These are phyloP conservation scores for Mortierella sp. DNA, from an alignment of 371 early-diverging fungal genomes.

Conservation along the genomic window DNA sequence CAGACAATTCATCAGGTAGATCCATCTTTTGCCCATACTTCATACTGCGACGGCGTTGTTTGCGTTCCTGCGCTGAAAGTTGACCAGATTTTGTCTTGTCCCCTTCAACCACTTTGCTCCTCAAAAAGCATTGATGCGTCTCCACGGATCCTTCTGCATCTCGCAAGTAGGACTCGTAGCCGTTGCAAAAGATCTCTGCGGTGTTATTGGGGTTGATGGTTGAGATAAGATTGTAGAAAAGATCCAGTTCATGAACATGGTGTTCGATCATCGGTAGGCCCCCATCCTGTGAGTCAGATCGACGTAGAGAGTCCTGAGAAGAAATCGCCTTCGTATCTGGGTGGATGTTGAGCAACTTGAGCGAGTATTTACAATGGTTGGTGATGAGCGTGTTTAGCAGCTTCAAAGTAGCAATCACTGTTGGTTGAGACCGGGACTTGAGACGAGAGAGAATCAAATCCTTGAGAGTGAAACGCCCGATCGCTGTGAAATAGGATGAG, in stretches of 20 bases:
- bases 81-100: slow-evolving; percentile 22
- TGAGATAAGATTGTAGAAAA: slow-evolving; percentile 76
- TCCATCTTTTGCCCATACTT: slow-evolving; percentile 68
- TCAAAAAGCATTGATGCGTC: slow-evolving; percentile 68
- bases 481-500: slow-evolving; percentile 61
- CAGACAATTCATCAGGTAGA: slow-evolving; percentile 46
- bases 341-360: slow-evolving; percentile 75
- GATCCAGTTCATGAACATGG: slow-evolving; percentile 73
- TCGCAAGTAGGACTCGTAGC: slow-evolving; percentile 82
- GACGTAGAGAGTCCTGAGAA: slow-evolving; percentile 41
- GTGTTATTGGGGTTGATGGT: slow-evolving; percentile 67
- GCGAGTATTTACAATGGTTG: slow-evolving; percentile 80
- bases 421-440: slow-evolving; percentile 75
- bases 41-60: slow-evolving; percentile 66
- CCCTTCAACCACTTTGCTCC: slow-evolving; percentile 50
- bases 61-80: slow-evolving; percentile 34
- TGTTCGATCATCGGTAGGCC: slow-evolving; percentile 63
- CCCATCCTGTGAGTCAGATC: slow-evolving; percentile 12
- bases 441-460: slow-evolving; percentile 82
- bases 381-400: slow-evolving; percentile 81
- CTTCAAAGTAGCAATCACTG: slow-evolving; percentile 86
- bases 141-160: slow-evolving; percentile 79
- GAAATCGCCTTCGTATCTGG: slow-evolving; percentile 61
- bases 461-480: slow-evolving; percentile 76
- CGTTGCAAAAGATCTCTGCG: slow-evolving; percentile 63